Evolutionary conservation across 192 early-diverging fungal species (phyloP), one percentile per base, ranked within the genome.

Genomic region (Neocallimastix lanati): DNA sequence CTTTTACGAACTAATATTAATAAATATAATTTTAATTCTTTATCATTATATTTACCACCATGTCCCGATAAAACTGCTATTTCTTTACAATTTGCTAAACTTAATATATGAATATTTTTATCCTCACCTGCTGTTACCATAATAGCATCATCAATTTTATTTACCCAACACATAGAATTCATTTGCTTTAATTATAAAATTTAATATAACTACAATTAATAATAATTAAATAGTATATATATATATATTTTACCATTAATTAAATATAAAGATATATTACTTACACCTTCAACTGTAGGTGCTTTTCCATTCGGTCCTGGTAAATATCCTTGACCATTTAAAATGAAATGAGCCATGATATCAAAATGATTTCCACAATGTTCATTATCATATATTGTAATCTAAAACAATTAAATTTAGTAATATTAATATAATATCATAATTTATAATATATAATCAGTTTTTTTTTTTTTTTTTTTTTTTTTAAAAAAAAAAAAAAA

Each of bases 331-430:
- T 40, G 76, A 7, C 83, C 80, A 28, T 86, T 83, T 16, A 94
- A 81, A 67, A 91, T 87, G 79, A 92, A 97, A 82, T 97, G 93
- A 12, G 94, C 94, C 93, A 97, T 95, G 78, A 97, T 93, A 81
- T 97, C 94, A 81, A 97, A 86, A 79, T 97, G 95, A 81, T 96
- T 94, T 15, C 94, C 94, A 79, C 93, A 94, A 82, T 97, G 94
- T 82, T 94, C 94, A 83, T 97, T 97, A 81, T 97, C 95, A 82
- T 93, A 97, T 18, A 96, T 87, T 79, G 91, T 96, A 18, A 91
- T 90, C 90, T 93, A 84, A 13, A 29, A 30, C 29, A 36, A 37
- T 38, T 38, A n/a, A n/a, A n/a, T n/a, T n/a, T n/a, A n/a, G n/a
- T n/a, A n/a, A n/a, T n/a, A n/a, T n/a, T n/a, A n/a, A n/a, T n/a